A percentile compares a stretch with the other conserved stretches of the same genome.
phyloP scores from a whole-genome alignment of 495 filamentous ascomycete species.

The Massariosphaeria phaeospora region DNA sequence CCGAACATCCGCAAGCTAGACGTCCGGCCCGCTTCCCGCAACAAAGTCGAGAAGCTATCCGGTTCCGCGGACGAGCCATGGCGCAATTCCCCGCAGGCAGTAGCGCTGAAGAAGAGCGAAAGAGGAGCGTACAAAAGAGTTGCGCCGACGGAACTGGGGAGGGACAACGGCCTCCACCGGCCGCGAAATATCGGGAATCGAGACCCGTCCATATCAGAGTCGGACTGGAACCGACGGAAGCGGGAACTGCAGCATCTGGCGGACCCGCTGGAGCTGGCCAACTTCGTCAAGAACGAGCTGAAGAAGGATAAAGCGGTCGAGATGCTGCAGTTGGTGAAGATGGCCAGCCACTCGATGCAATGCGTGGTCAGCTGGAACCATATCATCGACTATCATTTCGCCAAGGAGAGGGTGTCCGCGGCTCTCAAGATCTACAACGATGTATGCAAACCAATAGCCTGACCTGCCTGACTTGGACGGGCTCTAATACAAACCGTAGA shows the following conservation, averaged over 20 bases:
- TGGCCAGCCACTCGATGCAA: slow-evolving; percentile 55
- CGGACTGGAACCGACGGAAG: slow-evolving; percentile 18
- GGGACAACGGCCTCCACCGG: not conserved
- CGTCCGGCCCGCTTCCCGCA: not conserved
- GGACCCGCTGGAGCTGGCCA: slow-evolving; percentile 62
- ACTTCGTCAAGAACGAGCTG: slow-evolving; percentile 56
- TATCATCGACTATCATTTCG: slow-evolving; percentile 66
- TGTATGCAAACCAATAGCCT: slow-evolving; percentile 43
- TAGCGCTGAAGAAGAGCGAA: slow-evolving; percentile 10
- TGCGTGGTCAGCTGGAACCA: slow-evolving; percentile 82
- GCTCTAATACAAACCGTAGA: slow-evolving; percentile 47
- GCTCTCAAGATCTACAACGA: slow-evolving; percentile 82
- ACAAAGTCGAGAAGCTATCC: not conserved
- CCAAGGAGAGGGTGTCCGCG: slow-evolving; percentile 50
- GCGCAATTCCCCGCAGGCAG: slow-evolving; percentile 10
- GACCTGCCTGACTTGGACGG: not conserved
- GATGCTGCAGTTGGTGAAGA: slow-evolving; percentile 61
- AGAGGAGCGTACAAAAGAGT: not conserved
- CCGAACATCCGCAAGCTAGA: not conserved
- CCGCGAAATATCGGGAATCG: slow-evolving; percentile 3
- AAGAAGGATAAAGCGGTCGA: slow-evolving; percentile 52
- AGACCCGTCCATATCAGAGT: slow-evolving; percentile 5
- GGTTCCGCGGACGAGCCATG: slow-evolving; percentile 11
- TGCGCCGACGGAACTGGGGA: not conserved
- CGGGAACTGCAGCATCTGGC: slow-evolving; percentile 58